A percentile compares a stretch with the other conserved stretches of the same genome.
Conservation (phyloP, 371 early-diverging fungal genomes). For the Mortierella sp. region DNA sequence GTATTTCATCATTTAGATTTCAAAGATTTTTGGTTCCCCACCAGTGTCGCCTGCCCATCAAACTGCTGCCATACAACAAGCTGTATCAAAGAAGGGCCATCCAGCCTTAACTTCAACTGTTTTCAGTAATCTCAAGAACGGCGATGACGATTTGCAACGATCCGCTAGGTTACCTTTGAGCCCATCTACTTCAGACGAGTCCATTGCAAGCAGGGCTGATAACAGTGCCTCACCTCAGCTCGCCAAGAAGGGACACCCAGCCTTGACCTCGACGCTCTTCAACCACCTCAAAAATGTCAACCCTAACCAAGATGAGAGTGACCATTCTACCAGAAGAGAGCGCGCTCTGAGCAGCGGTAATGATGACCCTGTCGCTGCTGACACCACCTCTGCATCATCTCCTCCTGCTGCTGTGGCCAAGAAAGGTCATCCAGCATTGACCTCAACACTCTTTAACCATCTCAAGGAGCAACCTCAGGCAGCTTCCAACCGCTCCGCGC, state of each 20-base stretch:
- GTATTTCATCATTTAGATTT: constrained; percentile 27
- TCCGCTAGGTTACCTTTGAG: constrained; percentile 8
- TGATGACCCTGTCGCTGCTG: not conserved
- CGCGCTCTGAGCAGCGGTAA: not conserved
- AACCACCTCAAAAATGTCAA: constrained; percentile 32
- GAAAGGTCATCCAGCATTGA: constrained; percentile 33
- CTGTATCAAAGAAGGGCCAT: constrained; percentile 31
- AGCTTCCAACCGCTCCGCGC: constrained; percentile 7
- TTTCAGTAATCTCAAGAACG: constrained; percentile 32
- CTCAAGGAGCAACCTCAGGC: constrained; percentile 23
- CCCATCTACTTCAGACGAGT: constrained; percentile 29
- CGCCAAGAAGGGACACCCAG: constrained; percentile 26
- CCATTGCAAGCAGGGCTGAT: constrained; percentile 1
- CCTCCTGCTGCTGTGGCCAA: not conserved
- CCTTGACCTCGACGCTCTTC: constrained; percentile 39
- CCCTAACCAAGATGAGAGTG: not conserved
- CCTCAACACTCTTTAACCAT: constrained; percentile 38
- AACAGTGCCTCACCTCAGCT: constrained; percentile 13
- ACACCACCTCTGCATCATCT: not conserved
- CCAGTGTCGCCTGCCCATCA: constrained; percentile 32
- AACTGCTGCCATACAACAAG: constrained; percentile 1
- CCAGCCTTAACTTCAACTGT: constrained; percentile 52
- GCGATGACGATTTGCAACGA: constrained; percentile 1
- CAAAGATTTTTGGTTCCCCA: constrained; percentile 35
- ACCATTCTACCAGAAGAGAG: not conserved